phyloP scores from a whole-genome alignment of 2,329 filamentous ascomycete species.

The Trichoderma cornu-damae region DNA sequence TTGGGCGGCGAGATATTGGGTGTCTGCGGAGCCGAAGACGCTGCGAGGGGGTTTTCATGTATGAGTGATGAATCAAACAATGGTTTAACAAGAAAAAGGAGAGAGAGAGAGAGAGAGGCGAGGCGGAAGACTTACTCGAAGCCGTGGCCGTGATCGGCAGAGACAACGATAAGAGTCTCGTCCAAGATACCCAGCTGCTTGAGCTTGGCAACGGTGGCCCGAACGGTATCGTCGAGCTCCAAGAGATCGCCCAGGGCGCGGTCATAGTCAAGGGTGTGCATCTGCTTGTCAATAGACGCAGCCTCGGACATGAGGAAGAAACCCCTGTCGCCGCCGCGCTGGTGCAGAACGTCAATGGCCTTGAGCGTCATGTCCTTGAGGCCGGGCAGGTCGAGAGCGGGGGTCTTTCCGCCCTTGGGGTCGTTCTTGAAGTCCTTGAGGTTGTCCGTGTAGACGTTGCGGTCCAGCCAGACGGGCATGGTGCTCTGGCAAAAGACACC shows the following conservation, averaged over 20 bases:
- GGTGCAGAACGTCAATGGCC: conserved; percentile 72
- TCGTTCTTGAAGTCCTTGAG: conserved; percentile 61
- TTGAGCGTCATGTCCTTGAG: conserved; percentile 89
- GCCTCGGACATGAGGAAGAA: conserved; percentile 88
- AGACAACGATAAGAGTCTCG: conserved; percentile 73
- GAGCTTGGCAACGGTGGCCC: conserved; percentile 67
- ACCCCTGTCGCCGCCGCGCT: conserved; percentile 60
- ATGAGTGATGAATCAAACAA: conserved; percentile 7
- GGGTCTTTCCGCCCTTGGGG: conserved; percentile 57
- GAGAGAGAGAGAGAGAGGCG: not conserved
- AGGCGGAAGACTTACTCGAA: conserved; percentile 53
- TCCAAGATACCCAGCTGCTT: conserved; percentile 60
- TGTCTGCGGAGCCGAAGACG: conserved; percentile 77
- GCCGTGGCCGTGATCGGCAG: conserved; percentile 84
- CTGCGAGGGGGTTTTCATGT: conserved; percentile 20
- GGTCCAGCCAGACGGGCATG: conserved; percentile 80
- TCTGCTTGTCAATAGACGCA: conserved; percentile 83
- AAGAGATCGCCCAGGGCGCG: conserved; percentile 78
- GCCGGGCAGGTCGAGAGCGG: conserved; percentile 71
- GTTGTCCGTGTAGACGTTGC: conserved; percentile 73
- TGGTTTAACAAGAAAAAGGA: not conserved
- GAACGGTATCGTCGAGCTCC: conserved; percentile 78
- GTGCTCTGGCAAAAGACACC: conserved; percentile 72
- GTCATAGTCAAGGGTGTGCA: conserved; percentile 82
- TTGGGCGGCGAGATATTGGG: conserved; percentile 65